Conservation (phyloP, 2,329 filamentous ascomycete genomes). For the Fusarium devonianum region DNA sequence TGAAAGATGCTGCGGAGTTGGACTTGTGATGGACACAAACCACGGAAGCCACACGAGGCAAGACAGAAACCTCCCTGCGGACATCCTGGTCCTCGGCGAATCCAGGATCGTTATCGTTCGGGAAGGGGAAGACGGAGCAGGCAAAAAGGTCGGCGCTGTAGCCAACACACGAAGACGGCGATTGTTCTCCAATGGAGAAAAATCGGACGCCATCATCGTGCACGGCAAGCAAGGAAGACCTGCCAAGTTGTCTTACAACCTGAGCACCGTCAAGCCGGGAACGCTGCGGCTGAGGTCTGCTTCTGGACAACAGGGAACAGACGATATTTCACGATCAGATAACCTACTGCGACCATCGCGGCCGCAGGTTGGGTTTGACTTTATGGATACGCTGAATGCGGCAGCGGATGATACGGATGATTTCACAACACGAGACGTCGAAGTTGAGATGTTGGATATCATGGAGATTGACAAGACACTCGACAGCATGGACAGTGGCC, state of each 20-base stretch:
- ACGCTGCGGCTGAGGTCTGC: slow-evolving; percentile 45
- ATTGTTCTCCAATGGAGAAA: slow-evolving; percentile 50
- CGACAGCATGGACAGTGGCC: slow-evolving; percentile 60
- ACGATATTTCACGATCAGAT: slow-evolving; percentile 28
- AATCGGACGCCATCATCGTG: slow-evolving; percentile 62
- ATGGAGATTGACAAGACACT: slow-evolving; percentile 70
- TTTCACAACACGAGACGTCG: slow-evolving; percentile 60
- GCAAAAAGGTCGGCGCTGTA: slow-evolving; percentile 52
- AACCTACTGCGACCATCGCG: slow-evolving; percentile 41
- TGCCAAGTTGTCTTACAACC: slow-evolving; percentile 57
- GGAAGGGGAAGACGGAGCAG: slow-evolving; percentile 58
- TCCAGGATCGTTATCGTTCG: slow-evolving; percentile 62
- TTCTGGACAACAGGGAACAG: slow-evolving; percentile 39
- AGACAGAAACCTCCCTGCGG: slow-evolving; percentile 57
- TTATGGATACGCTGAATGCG: slow-evolving; percentile 58
- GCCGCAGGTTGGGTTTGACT: slow-evolving; percentile 54
- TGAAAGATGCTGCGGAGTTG: slow-evolving; percentile 62
- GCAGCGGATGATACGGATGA: slow-evolving; percentile 62
- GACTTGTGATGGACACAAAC: slow-evolving; percentile 51
- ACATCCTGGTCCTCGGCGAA: slow-evolving; percentile 63
- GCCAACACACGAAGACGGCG: slow-evolving; percentile 45
- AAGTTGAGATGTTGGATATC: slow-evolving; percentile 69
- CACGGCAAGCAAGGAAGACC: slow-evolving; percentile 53
- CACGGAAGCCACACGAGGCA: slow-evolving; percentile 28
- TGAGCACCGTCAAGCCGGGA: slow-evolving; percentile 55